Conservation (phyloP, 495 filamentous ascomycete species). For the Melanomma pulvis-pyrius region DNA sequence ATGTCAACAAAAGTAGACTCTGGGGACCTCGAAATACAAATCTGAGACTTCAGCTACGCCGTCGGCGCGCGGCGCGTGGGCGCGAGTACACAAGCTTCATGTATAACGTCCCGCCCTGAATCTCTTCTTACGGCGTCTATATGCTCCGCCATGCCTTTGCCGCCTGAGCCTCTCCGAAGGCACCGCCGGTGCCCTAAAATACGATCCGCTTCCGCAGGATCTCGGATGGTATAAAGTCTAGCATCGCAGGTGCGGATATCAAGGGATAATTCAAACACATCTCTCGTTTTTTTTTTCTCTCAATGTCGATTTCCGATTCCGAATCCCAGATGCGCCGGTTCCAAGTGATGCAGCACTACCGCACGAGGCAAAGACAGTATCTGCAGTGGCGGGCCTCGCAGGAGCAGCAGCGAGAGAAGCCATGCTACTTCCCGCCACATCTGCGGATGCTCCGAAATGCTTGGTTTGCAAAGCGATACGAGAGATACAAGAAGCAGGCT, state of each 20-base stretch:
- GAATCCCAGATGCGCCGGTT: neutral
- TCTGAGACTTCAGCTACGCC: neutral
- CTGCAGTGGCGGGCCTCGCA: constrained; percentile 9
- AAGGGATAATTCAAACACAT: neutral
- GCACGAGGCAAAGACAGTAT: constrained; percentile 20
- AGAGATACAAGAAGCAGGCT: constrained; percentile 1
- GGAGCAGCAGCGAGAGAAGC: constrained; percentile 1
- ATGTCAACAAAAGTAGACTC: neutral
- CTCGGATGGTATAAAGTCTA: neutral
- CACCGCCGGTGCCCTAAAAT: neutral
- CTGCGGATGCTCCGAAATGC: constrained; percentile 11
- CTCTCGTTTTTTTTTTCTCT: neutral
- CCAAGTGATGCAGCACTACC: constrained; percentile 24
- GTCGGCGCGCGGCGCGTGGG: neutral
- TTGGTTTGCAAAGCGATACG: constrained; percentile 18
- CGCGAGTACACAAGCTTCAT: neutral
- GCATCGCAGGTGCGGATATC: neutral
- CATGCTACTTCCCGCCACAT: constrained; percentile 8
- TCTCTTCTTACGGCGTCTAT: neutral
- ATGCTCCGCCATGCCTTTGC: neutral
- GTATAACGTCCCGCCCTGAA: constrained; percentile 2
- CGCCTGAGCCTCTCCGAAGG: neutral
- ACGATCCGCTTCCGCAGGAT: neutral
- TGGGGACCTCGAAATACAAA: neutral
- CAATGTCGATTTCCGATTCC: neutral